Conservation (phyloP, 2,329 filamentous ascomycete species). For the Domatiomyces globalis region DNA sequence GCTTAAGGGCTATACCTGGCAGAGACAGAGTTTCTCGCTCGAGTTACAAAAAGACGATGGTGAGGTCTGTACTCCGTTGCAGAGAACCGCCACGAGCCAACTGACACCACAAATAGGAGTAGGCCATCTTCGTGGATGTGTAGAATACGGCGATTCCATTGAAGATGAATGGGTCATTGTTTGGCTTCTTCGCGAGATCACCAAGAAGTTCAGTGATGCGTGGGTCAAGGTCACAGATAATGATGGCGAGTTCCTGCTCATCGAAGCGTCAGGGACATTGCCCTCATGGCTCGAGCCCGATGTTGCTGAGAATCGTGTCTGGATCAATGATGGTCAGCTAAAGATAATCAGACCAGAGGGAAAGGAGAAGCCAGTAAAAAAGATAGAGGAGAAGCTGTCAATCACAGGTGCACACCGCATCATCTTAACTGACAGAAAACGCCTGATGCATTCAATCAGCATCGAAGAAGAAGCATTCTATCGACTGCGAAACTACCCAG, state of each 20-base stretch:
- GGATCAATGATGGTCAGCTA: conserved; percentile 68
- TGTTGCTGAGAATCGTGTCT: conserved; percentile 73
- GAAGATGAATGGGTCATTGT: conserved; percentile 98
- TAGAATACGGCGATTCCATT: conserved; percentile 84
- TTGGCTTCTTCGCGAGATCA: conserved; percentile 71
- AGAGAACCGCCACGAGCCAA: conserved; percentile 7
- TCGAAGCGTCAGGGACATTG: conserved; percentile 78
- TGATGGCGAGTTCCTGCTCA: conserved; percentile 88
- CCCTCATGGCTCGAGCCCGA: conserved; percentile 88
- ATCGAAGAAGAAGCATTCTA: conserved; percentile 87
- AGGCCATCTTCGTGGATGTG: conserved; percentile 56
- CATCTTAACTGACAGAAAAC: conserved; percentile 42
- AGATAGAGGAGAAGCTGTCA: conserved; percentile 37
- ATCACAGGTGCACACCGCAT: conserved; percentile 50
- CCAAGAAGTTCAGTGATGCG: conserved; percentile 52
- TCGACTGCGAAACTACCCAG: conserved; percentile 69
- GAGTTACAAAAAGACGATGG: conserved; percentile 48
- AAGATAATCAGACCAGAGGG: conserved; percentile 49
- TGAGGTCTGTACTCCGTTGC: conserved; percentile 24
- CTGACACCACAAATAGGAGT: conserved; percentile 25
- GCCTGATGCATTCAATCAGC: conserved; percentile 55
- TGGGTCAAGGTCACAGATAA: conserved; percentile 77
- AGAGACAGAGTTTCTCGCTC: conserved; percentile 67
- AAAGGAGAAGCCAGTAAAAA: conserved; percentile 34
- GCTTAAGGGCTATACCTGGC: conserved; percentile 87